A percentile compares a stretch with the other conserved stretches of the same genome.
phyloP scores from a whole-genome alignment of 1,284 basidiomycete genomes.

The Peniophora sp. region DNA sequence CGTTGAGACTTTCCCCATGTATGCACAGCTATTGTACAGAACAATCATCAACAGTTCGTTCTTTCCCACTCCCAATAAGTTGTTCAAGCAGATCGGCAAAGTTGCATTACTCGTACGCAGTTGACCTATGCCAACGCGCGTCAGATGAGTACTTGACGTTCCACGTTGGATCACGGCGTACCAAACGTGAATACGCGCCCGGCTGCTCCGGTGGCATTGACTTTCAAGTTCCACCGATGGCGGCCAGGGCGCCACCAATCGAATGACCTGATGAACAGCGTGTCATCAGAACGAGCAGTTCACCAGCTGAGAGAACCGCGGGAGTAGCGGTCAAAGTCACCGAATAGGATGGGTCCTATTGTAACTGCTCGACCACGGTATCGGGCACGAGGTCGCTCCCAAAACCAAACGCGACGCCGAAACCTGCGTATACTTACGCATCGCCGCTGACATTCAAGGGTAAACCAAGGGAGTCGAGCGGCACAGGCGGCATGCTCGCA shows the following conservation, averaged over 20 bases:
- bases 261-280: slow-evolving; percentile 15
- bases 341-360: slow-evolving; percentile 9
- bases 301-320: too few species aligned
- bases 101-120: slow-evolving; percentile 11
- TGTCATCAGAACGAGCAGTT: background rate
- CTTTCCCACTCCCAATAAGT: slow-evolving; percentile 1
- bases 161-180: slow-evolving; percentile 2
- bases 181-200: slow-evolving; percentile 13
- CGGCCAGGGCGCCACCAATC: slow-evolving; percentile 17
- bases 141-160: too few species aligned
- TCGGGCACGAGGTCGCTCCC: slow-evolving; percentile 11
- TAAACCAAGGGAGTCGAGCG: slow-evolving; percentile 17
- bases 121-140: slow-evolving; percentile 6
- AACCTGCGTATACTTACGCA: slow-evolving; percentile 15
- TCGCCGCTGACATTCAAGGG: slow-evolving; percentile 2
- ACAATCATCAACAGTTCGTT: background rate
- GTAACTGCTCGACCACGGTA: slow-evolving; percentile 11
- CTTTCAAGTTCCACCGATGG: slow-evolving; percentile 14
- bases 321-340: slow-evolving; percentile 9
- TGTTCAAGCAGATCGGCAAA: slow-evolving; percentile 10
- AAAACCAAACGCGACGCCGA: slow-evolving; percentile 17
- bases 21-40: slow-evolving; percentile 9
- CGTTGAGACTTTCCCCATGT: slow-evolving; percentile 9
- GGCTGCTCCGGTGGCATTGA: slow-evolving; percentile 1
- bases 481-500: slow-evolving; percentile 14